A percentile compares a stretch with the other conserved stretches of the same genome.
phyloP scores from a whole-genome alignment of 2,329 filamentous ascomycete genomes.

The Colletotrichum camelliae region DNA sequence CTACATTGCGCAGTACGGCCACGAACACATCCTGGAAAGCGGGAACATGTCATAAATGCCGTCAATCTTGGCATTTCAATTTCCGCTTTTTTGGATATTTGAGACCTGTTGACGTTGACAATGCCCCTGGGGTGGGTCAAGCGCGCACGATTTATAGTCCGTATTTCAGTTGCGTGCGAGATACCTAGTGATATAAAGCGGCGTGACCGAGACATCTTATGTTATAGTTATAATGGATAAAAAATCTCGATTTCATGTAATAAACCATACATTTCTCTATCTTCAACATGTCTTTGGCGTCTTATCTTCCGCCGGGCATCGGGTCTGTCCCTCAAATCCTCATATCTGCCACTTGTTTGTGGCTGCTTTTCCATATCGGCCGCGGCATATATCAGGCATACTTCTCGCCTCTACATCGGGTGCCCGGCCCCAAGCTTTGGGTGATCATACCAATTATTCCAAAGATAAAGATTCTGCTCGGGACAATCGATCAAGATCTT shows the following conservation, averaged over 20 bases:
- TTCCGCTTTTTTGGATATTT: neutral
- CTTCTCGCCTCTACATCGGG: neutral
- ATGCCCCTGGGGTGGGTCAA: neutral
- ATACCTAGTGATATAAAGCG: neutral
- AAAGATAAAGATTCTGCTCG: neutral
- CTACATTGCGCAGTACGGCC: neutral
- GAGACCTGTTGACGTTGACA: neutral
- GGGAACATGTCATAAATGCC: neutral
- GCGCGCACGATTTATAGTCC: neutral
- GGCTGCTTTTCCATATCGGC: neutral
- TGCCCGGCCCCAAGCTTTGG: neutral
- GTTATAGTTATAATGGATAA: neutral
- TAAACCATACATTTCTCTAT: neutral
- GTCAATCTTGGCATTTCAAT: neutral
- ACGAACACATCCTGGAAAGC: neutral
- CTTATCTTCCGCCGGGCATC: neutral
- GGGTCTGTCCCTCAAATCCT: neutral
- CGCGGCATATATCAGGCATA: neutral
- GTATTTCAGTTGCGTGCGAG: neutral
- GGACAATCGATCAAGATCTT: slow-evolving; percentile 21
- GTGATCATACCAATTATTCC: neutral
- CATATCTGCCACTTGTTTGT: neutral
- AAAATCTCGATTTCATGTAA: neutral
- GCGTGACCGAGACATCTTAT: neutral
- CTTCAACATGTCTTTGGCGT: neutral